A percentile compares a stretch with the other conserved stretches of the same genome.
phyloP scores from a whole-genome alignment of 768 basidiomycete species.

The Rhizopogon roseolus region DNA sequence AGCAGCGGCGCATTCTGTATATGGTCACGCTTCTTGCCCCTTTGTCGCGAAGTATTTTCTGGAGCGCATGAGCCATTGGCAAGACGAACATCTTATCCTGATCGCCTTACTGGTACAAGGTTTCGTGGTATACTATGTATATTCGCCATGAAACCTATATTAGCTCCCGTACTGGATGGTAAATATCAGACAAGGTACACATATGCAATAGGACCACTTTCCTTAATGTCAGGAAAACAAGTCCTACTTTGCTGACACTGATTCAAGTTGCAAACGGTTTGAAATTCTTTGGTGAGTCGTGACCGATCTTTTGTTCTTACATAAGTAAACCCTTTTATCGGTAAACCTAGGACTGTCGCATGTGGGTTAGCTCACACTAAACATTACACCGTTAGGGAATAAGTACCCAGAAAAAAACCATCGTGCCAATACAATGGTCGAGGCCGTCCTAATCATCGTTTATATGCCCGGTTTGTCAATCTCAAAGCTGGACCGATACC shows the following conservation, averaged over 20 bases:
- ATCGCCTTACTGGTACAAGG: conserved; percentile 38
- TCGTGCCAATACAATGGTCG: conserved; percentile 59
- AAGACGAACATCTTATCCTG: neutral
- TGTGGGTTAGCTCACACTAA: conserved; percentile 53
- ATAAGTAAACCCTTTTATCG: neutral
- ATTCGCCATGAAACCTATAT: conserved; percentile 31
- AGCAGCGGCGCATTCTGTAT: conserved; percentile 49
- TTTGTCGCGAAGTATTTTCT: conserved; percentile 14
- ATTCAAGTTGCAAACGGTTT: conserved; percentile 55
- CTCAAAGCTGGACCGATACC: conserved; percentile 61
- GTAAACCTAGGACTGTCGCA: too few species aligned
- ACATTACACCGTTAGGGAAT: conserved; percentile 39
- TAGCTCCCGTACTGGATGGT: conserved; percentile 42
- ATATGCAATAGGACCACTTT: conserved; percentile 20
- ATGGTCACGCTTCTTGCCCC: conserved; percentile 55
- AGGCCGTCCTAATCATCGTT: conserved; percentile 60
- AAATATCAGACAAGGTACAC: neutral
- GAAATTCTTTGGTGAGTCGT: conserved; percentile 53
- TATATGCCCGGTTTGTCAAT: conserved; percentile 50
- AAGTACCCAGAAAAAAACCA: neutral
- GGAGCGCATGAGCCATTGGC: conserved; percentile 17
- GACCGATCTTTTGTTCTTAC: conserved; percentile 39
- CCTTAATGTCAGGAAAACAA: conserved; percentile 51
- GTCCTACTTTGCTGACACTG: conserved; percentile 52
- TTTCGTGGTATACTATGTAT: conserved; percentile 47